phyloP scores from a whole-genome alignment of 805 yeast species.

The Lachancea waltii region DNA sequence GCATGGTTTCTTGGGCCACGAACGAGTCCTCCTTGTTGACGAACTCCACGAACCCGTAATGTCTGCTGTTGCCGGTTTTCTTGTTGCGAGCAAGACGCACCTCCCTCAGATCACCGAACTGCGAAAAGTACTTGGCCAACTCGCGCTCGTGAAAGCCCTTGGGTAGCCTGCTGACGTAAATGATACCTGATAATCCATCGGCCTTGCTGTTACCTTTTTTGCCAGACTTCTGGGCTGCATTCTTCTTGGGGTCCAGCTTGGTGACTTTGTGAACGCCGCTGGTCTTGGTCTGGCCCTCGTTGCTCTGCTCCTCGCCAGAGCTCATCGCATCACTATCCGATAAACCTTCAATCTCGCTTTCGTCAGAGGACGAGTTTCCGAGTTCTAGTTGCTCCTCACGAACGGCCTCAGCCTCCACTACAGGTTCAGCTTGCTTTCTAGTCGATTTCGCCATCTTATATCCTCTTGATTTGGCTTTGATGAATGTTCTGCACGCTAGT shows the following conservation, averaged over 20 bases:
- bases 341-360: conserved; percentile 28
- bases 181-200: conserved; percentile 48
- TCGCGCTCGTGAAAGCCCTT: conserved; percentile 84
- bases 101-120: conserved; percentile 80
- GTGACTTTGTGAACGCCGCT: conserved; percentile 22
- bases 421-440: conserved; percentile 13
- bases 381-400: conserved; percentile 23
- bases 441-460: conserved; percentile 8
- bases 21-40: conserved; percentile 67
- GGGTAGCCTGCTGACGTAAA: conserved; percentile 90
- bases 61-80: conserved; percentile 85
- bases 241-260: conserved; percentile 22
- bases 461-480: neutral
- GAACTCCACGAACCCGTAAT: conserved; percentile 87
- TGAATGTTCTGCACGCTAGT: neutral
- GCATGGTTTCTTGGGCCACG: conserved; percentile 92
- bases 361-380: conserved; percentile 23
- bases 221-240: conserved; percentile 16
- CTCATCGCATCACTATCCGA: conserved; percentile 21
- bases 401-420: conserved; percentile 12
- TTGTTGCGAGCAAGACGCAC: conserved; percentile 82
- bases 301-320: conserved; percentile 22
- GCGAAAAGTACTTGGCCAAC: conserved; percentile 69
- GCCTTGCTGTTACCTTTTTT: conserved; percentile 14
- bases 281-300: conserved; percentile 14